These are phyloP conservation scores for Taxillus chinensis DNA, from an alignment of 164 flowering plant species.

Conservation along the genomic window DNA sequence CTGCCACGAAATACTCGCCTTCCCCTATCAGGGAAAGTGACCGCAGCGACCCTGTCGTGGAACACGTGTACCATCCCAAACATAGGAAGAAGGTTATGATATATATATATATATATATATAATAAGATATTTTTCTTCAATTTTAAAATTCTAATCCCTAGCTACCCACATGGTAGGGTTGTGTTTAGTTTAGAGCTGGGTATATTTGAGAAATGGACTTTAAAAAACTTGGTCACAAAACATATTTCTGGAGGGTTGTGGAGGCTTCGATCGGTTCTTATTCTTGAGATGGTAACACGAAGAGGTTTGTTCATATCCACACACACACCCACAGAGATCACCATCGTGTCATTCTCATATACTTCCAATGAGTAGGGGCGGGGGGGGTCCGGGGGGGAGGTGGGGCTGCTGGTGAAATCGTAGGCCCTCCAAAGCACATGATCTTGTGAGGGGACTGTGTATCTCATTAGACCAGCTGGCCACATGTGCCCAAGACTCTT, in stretches of 20 bases:
- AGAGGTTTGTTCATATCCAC: not conserved
- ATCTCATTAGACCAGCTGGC: not conserved
- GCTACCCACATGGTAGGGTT: not conserved
- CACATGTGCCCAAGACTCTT: no score
- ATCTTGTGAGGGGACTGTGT: not conserved
- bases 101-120: not conserved
- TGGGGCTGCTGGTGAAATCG: not conserved
- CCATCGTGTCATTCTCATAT: not conserved
- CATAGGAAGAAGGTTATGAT: not conserved
- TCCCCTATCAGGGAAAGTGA: not conserved
- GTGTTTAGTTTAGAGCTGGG: not conserved
- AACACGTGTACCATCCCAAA: not conserved
- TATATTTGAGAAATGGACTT: no score
- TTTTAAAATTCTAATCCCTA: not conserved
- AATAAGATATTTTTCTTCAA: no score
- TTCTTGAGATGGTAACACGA: not conserved
- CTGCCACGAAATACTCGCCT: not conserved
- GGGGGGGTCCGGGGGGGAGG: not conserved
- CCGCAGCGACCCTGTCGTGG: not conserved
- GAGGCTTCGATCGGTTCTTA: not conserved
- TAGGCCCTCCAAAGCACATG: conserved; percentile 3
- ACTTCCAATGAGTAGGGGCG: not conserved
- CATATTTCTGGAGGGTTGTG: not conserved
- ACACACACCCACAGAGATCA: not conserved
- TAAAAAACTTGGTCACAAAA: not conserved